Base-by-base conservation (phyloP, 2,329 filamentous ascomycete species). In the Phialemoniopsis sp. region DNA sequence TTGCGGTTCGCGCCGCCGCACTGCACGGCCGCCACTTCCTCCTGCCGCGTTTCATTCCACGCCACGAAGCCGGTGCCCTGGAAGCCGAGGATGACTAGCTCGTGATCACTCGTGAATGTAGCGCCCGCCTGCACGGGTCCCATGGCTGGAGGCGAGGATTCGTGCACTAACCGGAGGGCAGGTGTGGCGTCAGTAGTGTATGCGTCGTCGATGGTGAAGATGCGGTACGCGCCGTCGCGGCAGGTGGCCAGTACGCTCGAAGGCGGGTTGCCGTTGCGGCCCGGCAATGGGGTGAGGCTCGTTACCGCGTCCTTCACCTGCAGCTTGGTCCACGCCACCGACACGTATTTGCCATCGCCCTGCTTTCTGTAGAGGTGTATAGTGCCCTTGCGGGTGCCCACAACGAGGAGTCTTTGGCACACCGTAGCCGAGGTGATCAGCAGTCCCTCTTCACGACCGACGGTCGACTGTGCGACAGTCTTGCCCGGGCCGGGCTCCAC, bases 1-100 rank as follows among this genome's bases (percentile, higher is more conserved):
- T 76, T 82, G 39, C 91, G 78, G 55, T 95, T 89, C 0, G 82
- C 82, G 28, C 91, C 91, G 40, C 90, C 91, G 55, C 91, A 96
- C 36, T 89, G 82, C 21, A 95, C 72, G 1, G 70, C 73, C 39
- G 84, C 76, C 13, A 91, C 60, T 51, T 91, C 85, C 40, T 79
- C 74, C 42, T 87, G 80, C 2, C 67, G 68, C 0, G 78, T 81
- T 55, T 87, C 81, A 56, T 95, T 87, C 78, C 87, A 93, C 9
- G 91, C 74, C 12, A 95, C 69, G 54, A 97, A 94, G 34, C 80
- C 70, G 45, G 81, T 88, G 55, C 85, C 81, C 40, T 78, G 80
- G 63, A 96, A 97, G 4, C 91, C 91, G 56, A 83, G 87, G 12
- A 95, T 66, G 19, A 89, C 67, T 1, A 95, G 66, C 34, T 86